Conservation (phyloP, 108 stramenopile genomes). For the Pelagomonas calceolata region DNA sequence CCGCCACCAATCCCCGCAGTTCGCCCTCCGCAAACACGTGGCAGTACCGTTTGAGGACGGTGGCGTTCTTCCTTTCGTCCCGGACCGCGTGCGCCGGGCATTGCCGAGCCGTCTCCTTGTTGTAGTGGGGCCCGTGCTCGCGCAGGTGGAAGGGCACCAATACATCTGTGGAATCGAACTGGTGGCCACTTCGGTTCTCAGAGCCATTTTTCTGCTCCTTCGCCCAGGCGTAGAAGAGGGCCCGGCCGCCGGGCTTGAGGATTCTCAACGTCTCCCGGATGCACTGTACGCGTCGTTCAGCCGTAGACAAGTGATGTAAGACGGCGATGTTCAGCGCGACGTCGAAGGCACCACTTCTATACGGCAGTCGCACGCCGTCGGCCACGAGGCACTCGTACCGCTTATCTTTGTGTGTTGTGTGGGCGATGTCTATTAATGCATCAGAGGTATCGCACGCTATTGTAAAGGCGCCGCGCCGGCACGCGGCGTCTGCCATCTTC, state of each 20-base stretch:
- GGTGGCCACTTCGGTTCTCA: constrained; percentile 21
- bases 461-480: constrained; percentile 61
- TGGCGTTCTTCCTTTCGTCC: constrained; percentile 42
- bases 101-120: constrained; percentile 16
- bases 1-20: constrained; percentile 61
- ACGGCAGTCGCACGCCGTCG: constrained; percentile 77
- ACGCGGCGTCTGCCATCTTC: constrained; percentile 72
- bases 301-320: constrained; percentile 88
- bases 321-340: constrained; percentile 96
- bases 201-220: constrained; percentile 63
- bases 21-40: constrained; percentile 91
- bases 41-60: constrained; percentile 91
- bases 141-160: constrained; percentile 93
- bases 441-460: constrained; percentile 82
- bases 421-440: constrained; percentile 50
- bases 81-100: constrained; percentile 50
- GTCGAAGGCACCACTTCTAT: constrained; percentile 65
- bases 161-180: constrained; percentile 77
- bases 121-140: constrained; percentile 53
- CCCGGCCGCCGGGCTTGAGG: constrained; percentile 63
- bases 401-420: constrained; percentile 9
- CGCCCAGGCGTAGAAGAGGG: constrained; percentile 94
- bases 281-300: constrained; percentile 62
- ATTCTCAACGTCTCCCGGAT: constrained; percentile 70
- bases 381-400: constrained; percentile 65